These are phyloP conservation scores for Mycena haematopus DNA, from an alignment of 768 basidiomycete genomes.

Conservation along the genomic window DNA sequence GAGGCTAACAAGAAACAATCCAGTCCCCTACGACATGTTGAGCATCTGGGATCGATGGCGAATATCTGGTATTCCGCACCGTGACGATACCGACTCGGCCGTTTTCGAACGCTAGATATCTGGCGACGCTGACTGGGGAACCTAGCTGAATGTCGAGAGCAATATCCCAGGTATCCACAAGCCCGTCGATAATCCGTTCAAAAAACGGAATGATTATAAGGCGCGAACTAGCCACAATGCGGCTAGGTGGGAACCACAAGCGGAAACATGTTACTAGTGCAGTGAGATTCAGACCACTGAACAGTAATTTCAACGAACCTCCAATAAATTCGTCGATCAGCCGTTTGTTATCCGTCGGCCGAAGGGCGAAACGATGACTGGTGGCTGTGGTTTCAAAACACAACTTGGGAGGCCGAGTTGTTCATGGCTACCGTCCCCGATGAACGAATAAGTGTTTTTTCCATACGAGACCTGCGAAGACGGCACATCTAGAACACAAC, in stretches of 20 bases:
- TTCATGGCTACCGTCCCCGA: constrained; percentile 15
- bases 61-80: background rate
- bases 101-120: constrained; percentile 27
- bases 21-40: constrained; percentile 17
- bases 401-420: constrained; percentile 9
- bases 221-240: constrained; percentile 46
- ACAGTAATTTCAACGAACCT: constrained; percentile 39
- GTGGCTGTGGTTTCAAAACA: constrained; percentile 23
- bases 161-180: constrained; percentile 26
- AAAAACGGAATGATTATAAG: constrained; percentile 52
- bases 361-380: constrained; percentile 4
- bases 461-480: constrained; percentile 43
- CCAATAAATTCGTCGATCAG: constrained; percentile 54
- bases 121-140: constrained; percentile 7
- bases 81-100: constrained; percentile 25
- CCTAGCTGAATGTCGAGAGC: constrained; percentile 28
- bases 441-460: constrained; percentile 41
- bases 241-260: constrained; percentile 55
- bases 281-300: background rate
- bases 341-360: background rate
- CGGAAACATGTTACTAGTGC: constrained; percentile 52
- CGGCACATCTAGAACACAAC: constrained; percentile 50
- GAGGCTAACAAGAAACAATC: constrained; percentile 21
- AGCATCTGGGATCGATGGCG: background rate
- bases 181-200: constrained; percentile 40